Percentiles rank a stretch among this genome's conserved stretches.
Conservation (phyloP, 1,284 basidiomycete species). For the Ustilago sp. region DNA sequence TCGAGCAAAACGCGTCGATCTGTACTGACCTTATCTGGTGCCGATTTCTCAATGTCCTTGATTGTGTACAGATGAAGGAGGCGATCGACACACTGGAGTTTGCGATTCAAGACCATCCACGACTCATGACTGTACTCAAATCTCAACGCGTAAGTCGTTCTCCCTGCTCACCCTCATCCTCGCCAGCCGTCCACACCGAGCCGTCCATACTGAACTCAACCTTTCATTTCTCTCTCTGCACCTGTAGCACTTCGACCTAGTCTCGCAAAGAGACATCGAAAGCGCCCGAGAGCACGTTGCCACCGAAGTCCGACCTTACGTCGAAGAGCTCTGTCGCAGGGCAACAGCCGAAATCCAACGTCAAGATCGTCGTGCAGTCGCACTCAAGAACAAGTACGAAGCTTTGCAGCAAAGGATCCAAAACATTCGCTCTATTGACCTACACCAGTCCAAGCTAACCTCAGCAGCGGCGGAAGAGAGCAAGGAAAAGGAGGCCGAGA, state of each 20-base stretch:
- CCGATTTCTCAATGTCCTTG: neutral
- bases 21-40: neutral
- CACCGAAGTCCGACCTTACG: conserved; percentile 43
- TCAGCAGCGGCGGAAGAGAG: neutral
- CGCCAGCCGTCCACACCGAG: too few species aligned
- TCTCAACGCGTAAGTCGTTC: conserved; percentile 36
- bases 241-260: conserved; percentile 44
- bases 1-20: neutral
- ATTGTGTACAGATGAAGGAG: conserved; percentile 32
- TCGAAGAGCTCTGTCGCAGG: conserved; percentile 42
- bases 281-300: conserved; percentile 40
- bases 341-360: conserved; percentile 37
- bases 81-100: conserved; percentile 40
- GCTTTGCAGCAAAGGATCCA: conserved; percentile 31
- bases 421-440: conserved; percentile 37
- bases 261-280: conserved; percentile 43
- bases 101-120: conserved; percentile 48
- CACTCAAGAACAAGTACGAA: conserved; percentile 41
- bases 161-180: neutral
- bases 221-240: neutral
- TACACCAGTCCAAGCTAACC: conserved; percentile 39
- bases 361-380: conserved; percentile 35
- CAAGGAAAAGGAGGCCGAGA: neutral
- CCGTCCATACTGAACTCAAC: neutral
- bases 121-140: conserved; percentile 49